Percentiles rank a stretch among this genome's conserved stretches.
Evolutionary conservation across 1,139 yeast genomes (phyloP).

Genomic region (Pneumocystis sp.): DNA sequence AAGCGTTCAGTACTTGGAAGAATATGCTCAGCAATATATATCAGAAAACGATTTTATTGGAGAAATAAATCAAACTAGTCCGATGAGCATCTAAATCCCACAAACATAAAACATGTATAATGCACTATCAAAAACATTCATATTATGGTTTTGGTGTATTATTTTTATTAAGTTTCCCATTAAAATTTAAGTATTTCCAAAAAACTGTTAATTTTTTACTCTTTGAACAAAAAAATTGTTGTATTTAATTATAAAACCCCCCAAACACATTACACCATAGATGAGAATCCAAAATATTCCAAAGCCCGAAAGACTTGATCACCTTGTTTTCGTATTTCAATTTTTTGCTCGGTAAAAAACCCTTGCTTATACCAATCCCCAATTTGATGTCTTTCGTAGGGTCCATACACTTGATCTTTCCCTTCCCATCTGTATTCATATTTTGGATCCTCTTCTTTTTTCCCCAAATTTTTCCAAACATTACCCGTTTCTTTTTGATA

Average conservation of each 20-base stretch:
- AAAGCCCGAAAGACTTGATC: not conserved
- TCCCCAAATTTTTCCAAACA: slow-evolving; percentile 18
- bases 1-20: slow-evolving; percentile 66
- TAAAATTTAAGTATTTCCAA: not conserved
- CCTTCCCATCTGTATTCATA: slow-evolving; percentile 57
- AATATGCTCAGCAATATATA: slow-evolving; percentile 50
- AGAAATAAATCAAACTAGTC: not conserved
- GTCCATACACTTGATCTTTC: slow-evolving; percentile 41
- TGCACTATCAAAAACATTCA: too few species aligned
- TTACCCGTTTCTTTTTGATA: slow-evolving; percentile 39
- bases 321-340: not conserved
- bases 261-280: not conserved
- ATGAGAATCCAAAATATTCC: not conserved
- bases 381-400: slow-evolving; percentile 43
- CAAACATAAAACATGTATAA: not conserved
- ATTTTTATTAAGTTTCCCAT: not conserved
- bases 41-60: slow-evolving; percentile 38
- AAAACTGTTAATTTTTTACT: not conserved
- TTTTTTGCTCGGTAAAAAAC: slow-evolving; percentile 28
- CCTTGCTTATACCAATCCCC: slow-evolving; percentile 39
- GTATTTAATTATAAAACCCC: not conserved
- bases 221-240: too few species aligned
- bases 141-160: not conserved
- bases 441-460: slow-evolving; percentile 24
- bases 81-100: not conserved